Evolutionary conservation across 129 eudicot species (phyloP).

Genomic region (Apium graveolens): DNA sequence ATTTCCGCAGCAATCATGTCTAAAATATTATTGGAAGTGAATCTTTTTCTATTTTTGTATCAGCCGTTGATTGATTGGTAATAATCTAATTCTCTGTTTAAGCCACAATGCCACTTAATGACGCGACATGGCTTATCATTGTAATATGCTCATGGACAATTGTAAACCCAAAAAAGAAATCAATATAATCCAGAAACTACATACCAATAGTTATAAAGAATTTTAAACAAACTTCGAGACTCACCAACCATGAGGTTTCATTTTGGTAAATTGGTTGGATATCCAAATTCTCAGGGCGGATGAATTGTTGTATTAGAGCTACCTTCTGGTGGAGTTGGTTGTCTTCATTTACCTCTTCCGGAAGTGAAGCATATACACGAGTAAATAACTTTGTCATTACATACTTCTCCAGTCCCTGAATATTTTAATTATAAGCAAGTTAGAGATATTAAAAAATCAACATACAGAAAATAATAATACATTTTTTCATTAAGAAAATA

Average conservation of each 20-base stretch:
- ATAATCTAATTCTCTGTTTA: background rate
- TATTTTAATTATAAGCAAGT: conserved; percentile 10
- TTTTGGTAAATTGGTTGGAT: conserved; percentile 72
- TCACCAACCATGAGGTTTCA: conserved; percentile 95
- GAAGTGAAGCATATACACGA: conserved; percentile 71
- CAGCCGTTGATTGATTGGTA: background rate
- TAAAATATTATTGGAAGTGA: no score
- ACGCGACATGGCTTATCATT: background rate
- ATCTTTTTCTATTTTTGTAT: background rate
- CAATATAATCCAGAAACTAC: background rate
- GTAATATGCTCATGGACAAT: background rate
- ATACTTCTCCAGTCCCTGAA: conserved; percentile 93
- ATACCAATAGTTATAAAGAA: background rate
- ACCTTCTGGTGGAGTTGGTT: conserved; percentile 76
- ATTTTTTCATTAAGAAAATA: background rate
- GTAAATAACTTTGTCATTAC: conserved; percentile 83
- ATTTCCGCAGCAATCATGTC: background rate
- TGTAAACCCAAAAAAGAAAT: background rate
- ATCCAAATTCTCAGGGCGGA: conserved; percentile 82
- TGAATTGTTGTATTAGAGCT: conserved; percentile 79
- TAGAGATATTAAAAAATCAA: background rate
- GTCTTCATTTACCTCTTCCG: conserved; percentile 69
- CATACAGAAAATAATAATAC: background rate
- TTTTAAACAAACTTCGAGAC: conserved; percentile 16
- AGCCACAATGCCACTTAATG: background rate